A percentile compares a stretch with the other conserved stretches of the same genome.
phyloP scores from a whole-genome alignment of 768 basidiomycete species.

The Artomyces pyxidatus region DNA sequence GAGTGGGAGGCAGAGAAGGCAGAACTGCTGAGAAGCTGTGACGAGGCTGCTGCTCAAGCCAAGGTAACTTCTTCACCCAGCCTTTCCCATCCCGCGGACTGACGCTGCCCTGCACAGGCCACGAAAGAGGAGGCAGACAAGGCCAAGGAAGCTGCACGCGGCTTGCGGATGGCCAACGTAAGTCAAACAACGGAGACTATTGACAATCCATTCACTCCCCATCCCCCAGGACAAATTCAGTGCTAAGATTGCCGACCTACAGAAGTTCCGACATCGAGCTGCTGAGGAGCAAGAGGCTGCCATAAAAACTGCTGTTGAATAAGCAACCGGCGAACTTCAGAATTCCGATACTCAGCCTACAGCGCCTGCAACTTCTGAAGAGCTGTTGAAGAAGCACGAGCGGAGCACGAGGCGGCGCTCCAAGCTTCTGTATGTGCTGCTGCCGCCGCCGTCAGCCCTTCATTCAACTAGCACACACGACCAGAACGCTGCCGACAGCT shows the following conservation, averaged over 20 bases:
- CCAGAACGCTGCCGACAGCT: too few relatives aligned
- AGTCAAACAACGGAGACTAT: too few relatives aligned
- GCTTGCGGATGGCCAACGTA: slow-evolving; percentile 19
- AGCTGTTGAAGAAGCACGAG: slow-evolving; percentile 41
- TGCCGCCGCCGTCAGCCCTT: too few relatives aligned
- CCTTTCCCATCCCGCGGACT: background rate
- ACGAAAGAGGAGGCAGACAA: slow-evolving; percentile 18
- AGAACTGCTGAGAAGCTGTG: slow-evolving; percentile 47
- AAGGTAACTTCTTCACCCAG: slow-evolving; percentile 40
- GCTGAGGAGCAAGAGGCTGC: slow-evolving; percentile 41
- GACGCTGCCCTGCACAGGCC: too few relatives aligned
- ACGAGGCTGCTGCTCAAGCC: slow-evolving; percentile 49
- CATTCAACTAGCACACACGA: too few relatives aligned
- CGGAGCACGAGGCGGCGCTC: slow-evolving; percentile 47
- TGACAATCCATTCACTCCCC: too few relatives aligned
- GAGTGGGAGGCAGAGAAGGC: slow-evolving; percentile 55
- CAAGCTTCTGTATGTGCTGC: too few relatives aligned
- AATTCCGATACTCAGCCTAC: slow-evolving; percentile 14
- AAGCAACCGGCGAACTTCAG: slow-evolving; percentile 41
- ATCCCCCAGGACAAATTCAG: slow-evolving; percentile 49
- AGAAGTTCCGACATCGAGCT: slow-evolving; percentile 44
- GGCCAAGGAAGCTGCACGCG: slow-evolving; percentile 17
- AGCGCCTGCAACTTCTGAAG: slow-evolving; percentile 27
- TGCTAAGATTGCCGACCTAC: slow-evolving; percentile 37
- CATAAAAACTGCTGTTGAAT: slow-evolving; percentile 50